phyloP scores from a whole-genome alignment of 805 yeast genomes.

The Myxozyma mucilagina region DNA sequence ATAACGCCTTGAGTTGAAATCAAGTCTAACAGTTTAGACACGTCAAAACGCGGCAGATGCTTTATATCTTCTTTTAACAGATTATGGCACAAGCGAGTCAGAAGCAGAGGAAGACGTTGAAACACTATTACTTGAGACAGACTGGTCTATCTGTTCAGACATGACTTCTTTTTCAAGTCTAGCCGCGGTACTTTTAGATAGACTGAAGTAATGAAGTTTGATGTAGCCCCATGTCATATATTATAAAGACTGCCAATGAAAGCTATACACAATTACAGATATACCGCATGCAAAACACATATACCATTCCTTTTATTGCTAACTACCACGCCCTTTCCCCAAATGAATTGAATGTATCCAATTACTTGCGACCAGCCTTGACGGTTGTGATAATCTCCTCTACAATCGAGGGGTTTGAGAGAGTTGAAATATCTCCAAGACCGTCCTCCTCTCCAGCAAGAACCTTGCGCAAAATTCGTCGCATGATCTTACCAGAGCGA shows the following conservation, averaged over 20 bases:
- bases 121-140: not conserved
- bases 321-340: too few relatives aligned
- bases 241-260: not conserved
- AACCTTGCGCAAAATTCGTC: slow-evolving; percentile 93
- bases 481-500: slow-evolving; percentile 97
- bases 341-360: not conserved
- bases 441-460: slow-evolving; percentile 89
- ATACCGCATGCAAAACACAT: not conserved
- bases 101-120: not conserved
- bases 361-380: slow-evolving; percentile 24
- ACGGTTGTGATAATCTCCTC: slow-evolving; percentile 57
- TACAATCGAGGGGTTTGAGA: slow-evolving; percentile 83
- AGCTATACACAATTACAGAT: not conserved
- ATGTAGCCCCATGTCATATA: not conserved
- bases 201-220: not conserved
- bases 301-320: not conserved
- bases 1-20: not conserved
- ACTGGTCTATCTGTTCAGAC: not conserved
- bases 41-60: slow-evolving; percentile 23
- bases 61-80: not conserved
- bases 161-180: not conserved
- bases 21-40: not conserved
- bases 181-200: not conserved
- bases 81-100: not conserved
- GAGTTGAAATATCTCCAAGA: slow-evolving; percentile 88